Base-by-base conservation (phyloP, 208 protist genomes). In the Leishmania martiniquensis region DNA sequence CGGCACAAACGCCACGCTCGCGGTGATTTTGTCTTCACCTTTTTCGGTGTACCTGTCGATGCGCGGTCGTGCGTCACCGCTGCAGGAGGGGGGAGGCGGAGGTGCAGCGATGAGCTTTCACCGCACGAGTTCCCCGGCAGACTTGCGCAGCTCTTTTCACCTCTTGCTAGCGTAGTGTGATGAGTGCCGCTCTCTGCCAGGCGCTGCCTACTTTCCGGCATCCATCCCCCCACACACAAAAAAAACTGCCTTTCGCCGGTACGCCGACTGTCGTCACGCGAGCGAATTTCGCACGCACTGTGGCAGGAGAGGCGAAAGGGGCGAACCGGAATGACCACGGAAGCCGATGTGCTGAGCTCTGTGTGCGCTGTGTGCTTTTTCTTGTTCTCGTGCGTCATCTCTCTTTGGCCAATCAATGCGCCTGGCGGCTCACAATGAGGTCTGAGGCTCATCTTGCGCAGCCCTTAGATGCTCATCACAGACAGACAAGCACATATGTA, bases 301-400 rank as follows among this genome's bases (percentile, higher is more conserved):
- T 32, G n/a, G 54, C 25, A 59, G 4, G 29, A 63, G 20, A 29
- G 57, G 7, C 32, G 29, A 32, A 2, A 34, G 12, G 2, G 37
- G 57, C 57, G 29, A 63, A 12, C 13, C 13, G n/a, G 57, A 25
- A 63, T 63, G 57, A 4, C 20, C 57, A 63, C 6, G 52, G 29
- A 57, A 37, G 57, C 37, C 37, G 10, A 25, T 63, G 59, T n/a
- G n/a, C 29, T 25, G 29, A 4, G 57, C 29, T 37, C 29, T 37
- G 29, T 29, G n/a, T 62, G 55, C 34, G n/a, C 25, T 34, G 37
- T 54, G 29, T n/a, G n/a, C n/a, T n/a, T 75, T 76, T 51, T 77
- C 20, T 29, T 25, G 29, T 32, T 74, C 7, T 60, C 25, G 4
- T 62, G 78, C 13, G 57, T 60, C 32, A 25, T 34, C 55, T 49